Percentiles rank a stretch among this genome's conserved stretches.
Evolutionary conservation across 208 protist species (phyloP).

Genomic region (Trypanosoma cruzi): DNA sequence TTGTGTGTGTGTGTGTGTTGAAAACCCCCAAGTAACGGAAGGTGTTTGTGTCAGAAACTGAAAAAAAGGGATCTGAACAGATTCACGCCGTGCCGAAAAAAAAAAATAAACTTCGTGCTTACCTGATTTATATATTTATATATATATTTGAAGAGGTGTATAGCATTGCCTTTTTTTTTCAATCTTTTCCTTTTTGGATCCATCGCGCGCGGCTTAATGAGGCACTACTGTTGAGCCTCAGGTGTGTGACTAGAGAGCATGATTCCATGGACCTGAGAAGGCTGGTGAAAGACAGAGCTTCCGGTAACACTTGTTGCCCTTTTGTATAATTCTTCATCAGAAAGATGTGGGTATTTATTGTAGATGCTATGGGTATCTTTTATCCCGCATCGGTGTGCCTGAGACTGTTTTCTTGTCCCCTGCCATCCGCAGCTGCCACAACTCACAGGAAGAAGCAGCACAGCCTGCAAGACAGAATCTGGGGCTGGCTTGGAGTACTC

Average conservation of each 20-base stretch:
- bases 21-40: too few species aligned
- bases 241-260: neutral
- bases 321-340: slow-evolving; percentile 41
- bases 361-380: slow-evolving; percentile 52
- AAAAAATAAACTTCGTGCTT: neutral
- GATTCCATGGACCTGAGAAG: slow-evolving; percentile 22
- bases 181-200: slow-evolving; percentile 13
- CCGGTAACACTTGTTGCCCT: slow-evolving; percentile 21
- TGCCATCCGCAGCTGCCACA: slow-evolving; percentile 79
- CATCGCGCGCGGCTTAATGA: neutral
- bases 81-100: too few species aligned
- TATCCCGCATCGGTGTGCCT: slow-evolving; percentile 54
- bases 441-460: slow-evolving; percentile 49
- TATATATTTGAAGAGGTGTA: too few species aligned
- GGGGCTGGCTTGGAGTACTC: slow-evolving; percentile 35
- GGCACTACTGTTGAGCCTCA: neutral
- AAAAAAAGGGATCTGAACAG: neutral
- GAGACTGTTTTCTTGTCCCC: slow-evolving; percentile 50
- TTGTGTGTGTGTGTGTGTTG: too few species aligned
- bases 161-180: too few species aligned
- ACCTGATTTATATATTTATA: neutral
- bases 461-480: slow-evolving; percentile 34
- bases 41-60: too few species aligned
- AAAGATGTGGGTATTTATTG: slow-evolving; percentile 39
- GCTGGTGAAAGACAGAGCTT: slow-evolving; percentile 21